A percentile compares a stretch with the other conserved stretches of the same genome.
These are phyloP conservation scores for Chaetomidium leptoderma DNA, from an alignment of 495 filamentous ascomycete species.

Conservation along the genomic window DNA sequence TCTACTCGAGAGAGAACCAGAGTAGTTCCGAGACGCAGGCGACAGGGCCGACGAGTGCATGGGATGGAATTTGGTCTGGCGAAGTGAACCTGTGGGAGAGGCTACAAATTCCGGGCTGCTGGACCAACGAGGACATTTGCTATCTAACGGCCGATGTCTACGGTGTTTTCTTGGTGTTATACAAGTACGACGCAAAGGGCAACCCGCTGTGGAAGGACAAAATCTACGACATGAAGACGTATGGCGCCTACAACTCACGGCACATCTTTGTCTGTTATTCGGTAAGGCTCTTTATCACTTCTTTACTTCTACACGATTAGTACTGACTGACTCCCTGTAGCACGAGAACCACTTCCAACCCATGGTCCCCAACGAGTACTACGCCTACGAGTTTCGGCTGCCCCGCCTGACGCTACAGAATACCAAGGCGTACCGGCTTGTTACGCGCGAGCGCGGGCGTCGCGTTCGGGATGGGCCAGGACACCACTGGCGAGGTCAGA, in stretches of 20 bases:
- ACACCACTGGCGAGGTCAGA: conserved; percentile 10
- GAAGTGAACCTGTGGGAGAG: conserved; percentile 24
- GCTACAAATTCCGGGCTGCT: conserved; percentile 24
- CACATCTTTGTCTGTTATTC: conserved; percentile 28
- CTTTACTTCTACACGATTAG: background rate
- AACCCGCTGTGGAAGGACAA: background rate
- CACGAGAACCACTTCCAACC: conserved; percentile 25
- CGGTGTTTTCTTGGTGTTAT: conserved; percentile 22
- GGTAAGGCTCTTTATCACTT: conserved; percentile 11
- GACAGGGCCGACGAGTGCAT: background rate
- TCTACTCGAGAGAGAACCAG: conserved; percentile 17
- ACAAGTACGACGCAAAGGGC: conserved; percentile 9
- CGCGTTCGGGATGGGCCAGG: background rate
- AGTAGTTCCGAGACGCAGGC: background rate
- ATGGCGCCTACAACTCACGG: conserved; percentile 27
- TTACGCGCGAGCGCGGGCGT: background rate
- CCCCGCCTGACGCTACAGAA: conserved; percentile 22
- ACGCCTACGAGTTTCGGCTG: conserved; percentile 25
- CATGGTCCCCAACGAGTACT: conserved; percentile 27
- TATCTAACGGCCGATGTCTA: conserved; percentile 31
- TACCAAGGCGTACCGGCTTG: conserved; percentile 17
- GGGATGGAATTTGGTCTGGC: background rate
- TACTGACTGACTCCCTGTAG: background rate
- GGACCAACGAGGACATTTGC: conserved; percentile 22
- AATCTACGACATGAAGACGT: conserved; percentile 24